Evolutionary conservation across 2,329 filamentous ascomycete species (phyloP).

Genomic region (Fusarium agapanthi): DNA sequence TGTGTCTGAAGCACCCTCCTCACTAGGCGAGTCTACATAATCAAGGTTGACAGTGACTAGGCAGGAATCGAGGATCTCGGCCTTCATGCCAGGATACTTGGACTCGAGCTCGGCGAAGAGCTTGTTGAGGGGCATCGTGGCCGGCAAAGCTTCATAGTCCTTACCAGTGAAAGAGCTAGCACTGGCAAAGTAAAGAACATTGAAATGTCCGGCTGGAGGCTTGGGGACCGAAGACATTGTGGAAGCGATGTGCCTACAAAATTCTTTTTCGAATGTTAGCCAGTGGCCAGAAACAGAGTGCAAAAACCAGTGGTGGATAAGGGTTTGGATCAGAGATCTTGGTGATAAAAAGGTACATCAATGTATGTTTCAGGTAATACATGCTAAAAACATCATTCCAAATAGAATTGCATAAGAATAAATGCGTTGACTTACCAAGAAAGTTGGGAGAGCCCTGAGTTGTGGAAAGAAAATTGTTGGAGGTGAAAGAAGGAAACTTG

Average conservation of each 20-base stretch:
- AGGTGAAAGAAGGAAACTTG: conserved; percentile 8
- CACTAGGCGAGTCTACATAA: conserved; percentile 75
- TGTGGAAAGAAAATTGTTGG: conserved; percentile 7
- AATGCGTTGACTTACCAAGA: conserved; percentile 46
- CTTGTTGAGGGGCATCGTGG: conserved; percentile 68
- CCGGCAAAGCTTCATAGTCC: conserved; percentile 70
- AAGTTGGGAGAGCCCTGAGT: conserved; percentile 15
- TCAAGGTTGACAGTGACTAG: conserved; percentile 82
- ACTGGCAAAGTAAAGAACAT: conserved; percentile 82
- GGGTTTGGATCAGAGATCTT: conserved; percentile 72
- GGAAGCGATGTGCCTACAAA: not conserved
- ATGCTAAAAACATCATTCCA: conserved; percentile 66
- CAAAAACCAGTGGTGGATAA: conserved; percentile 11
- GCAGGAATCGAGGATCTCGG: conserved; percentile 75
- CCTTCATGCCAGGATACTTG: conserved; percentile 73
- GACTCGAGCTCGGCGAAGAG: conserved; percentile 75
- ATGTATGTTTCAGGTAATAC: conserved; percentile 65
- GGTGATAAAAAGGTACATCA: conserved; percentile 71
- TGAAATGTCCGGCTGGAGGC: conserved; percentile 73
- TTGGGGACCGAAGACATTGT: conserved; percentile 53
- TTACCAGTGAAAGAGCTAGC: conserved; percentile 77
- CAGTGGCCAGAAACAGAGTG: not conserved
- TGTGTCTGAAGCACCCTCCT: conserved; percentile 50
- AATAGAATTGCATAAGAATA: not conserved
- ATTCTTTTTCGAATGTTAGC: conserved; percentile 35